Evolutionary conservation across 1,284 basidiomycete species (phyloP).

Genomic region (Exobasidium cylindrosporum): DNA sequence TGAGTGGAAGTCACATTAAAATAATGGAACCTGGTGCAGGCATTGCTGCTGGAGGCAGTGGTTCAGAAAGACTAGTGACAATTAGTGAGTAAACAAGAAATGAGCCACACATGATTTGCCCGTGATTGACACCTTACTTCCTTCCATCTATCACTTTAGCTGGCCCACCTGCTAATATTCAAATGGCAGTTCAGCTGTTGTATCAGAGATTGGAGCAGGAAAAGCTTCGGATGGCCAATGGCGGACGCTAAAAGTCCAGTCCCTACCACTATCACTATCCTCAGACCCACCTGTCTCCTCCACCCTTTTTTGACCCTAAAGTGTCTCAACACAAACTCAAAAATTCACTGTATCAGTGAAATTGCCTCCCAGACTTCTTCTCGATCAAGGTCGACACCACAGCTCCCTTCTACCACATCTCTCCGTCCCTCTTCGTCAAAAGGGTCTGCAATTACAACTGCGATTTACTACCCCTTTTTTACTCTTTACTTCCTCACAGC

Average conservation of each 20-base stretch:
- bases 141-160: slow-evolving; percentile 60
- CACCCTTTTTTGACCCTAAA: too few relatives aligned
- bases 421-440: too few relatives aligned
- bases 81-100: slow-evolving; percentile 25
- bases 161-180: slow-evolving; percentile 87
- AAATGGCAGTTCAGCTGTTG: slow-evolving; percentile 89
- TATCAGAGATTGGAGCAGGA: slow-evolving; percentile 65
- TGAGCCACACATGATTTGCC: neutral
- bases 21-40: slow-evolving; percentile 81
- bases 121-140: neutral
- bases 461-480: too few relatives aligned
- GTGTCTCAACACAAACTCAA: too few relatives aligned
- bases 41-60: slow-evolving; percentile 54
- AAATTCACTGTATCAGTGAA: too few relatives aligned
- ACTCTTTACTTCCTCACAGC: too few relatives aligned
- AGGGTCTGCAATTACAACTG: too few relatives aligned
- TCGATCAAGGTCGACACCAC: too few relatives aligned
- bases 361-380: too few relatives aligned
- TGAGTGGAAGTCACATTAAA: slow-evolving; percentile 92
- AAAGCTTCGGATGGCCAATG: slow-evolving; percentile 27
- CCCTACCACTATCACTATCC: too few relatives aligned
- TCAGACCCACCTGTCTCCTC: too few relatives aligned
- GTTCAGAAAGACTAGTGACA: slow-evolving; percentile 58
- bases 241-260: neutral
- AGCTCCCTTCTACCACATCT: too few relatives aligned